Percentiles rank a stretch among this genome's conserved stretches.
phyloP scores from a whole-genome alignment of 495 filamentous ascomycete genomes.

The Beverwykella pulmonaria region DNA sequence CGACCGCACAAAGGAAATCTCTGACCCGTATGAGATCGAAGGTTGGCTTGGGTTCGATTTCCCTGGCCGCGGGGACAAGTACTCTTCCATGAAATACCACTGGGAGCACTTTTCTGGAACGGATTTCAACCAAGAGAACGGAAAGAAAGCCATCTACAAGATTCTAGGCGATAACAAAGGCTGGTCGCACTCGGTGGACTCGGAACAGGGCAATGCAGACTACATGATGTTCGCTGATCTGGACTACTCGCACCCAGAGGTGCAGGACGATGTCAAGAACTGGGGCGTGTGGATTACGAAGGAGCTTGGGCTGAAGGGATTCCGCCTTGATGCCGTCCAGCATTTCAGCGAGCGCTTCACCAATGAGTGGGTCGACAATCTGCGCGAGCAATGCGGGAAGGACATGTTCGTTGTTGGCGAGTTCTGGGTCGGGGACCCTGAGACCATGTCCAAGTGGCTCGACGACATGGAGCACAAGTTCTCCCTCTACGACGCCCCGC shows the following conservation, averaged over 20 bases:
- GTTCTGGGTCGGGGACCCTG: conserved; percentile 66
- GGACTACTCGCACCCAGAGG: conserved; percentile 68
- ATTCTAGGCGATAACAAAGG: conserved; percentile 64
- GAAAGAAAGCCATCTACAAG: conserved; percentile 67
- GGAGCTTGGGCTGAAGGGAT: conserved; percentile 62
- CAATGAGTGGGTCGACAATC: conserved; percentile 57
- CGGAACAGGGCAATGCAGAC: conserved; percentile 72
- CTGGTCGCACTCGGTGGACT: conserved; percentile 68
- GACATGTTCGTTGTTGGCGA: conserved; percentile 73
- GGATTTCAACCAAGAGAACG: conserved; percentile 64
- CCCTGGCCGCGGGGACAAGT: conserved; percentile 58
- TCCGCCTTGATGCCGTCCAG: conserved; percentile 75
- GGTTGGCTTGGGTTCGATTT: conserved; percentile 73
- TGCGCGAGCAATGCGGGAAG: conserved; percentile 54
- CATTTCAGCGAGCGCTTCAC: conserved; percentile 71
- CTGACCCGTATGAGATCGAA: conserved; percentile 63
- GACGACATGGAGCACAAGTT: conserved; percentile 61
- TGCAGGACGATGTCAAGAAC: conserved; percentile 59
- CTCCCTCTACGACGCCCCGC: conserved; percentile 67
- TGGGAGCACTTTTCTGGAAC: conserved; percentile 55
- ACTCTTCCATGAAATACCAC: conserved; percentile 66
- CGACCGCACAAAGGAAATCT: conserved; percentile 60
- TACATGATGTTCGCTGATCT: conserved; percentile 66
- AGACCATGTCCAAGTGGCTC: conserved; percentile 60
- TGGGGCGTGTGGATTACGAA: conserved; percentile 70